Conservation (phyloP, 345 rosid species). For the Eucalyptus fibrosa region DNA sequence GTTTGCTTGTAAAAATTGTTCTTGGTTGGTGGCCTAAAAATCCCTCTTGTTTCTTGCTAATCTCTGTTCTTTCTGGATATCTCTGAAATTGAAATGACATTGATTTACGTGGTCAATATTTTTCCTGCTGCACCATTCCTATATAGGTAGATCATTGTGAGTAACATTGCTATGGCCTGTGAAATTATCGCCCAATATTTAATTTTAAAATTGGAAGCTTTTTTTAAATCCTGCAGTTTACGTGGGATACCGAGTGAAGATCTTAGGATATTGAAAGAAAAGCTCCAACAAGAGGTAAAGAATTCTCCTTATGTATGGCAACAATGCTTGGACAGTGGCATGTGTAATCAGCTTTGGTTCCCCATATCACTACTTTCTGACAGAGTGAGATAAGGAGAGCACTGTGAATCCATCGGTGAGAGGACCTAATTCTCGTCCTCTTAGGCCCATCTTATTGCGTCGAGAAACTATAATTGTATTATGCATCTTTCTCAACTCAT, state of each 20-base stretch:
- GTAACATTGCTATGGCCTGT: not conserved
- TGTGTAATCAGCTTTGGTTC: not conserved
- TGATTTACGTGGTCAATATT: not conserved
- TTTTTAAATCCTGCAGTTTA: constrained; percentile 26
- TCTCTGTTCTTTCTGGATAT: not conserved
- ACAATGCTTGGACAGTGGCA: not conserved
- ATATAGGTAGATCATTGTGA: not conserved
- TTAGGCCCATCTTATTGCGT: not conserved
- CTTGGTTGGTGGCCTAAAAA: not conserved
- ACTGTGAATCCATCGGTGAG: not conserved
- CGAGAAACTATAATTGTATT: not conserved
- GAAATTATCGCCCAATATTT: not conserved
- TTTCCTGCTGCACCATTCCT: not conserved
- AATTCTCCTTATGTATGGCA: not conserved
- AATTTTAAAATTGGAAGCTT: not conserved
- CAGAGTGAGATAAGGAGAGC: not conserved
- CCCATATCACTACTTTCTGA: not conserved
- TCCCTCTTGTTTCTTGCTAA: not conserved
- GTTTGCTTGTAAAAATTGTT: not conserved
- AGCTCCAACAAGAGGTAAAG: constrained; percentile 86
- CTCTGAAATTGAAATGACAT: not conserved
- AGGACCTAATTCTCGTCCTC: not conserved
- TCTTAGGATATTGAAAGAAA: constrained; percentile 69
- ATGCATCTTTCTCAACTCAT: not conserved
- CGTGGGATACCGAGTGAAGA: constrained; percentile 68